These are phyloP conservation scores for Collybia sp. DNA, from an alignment of 768 basidiomycete species.

Conservation along the genomic window DNA sequence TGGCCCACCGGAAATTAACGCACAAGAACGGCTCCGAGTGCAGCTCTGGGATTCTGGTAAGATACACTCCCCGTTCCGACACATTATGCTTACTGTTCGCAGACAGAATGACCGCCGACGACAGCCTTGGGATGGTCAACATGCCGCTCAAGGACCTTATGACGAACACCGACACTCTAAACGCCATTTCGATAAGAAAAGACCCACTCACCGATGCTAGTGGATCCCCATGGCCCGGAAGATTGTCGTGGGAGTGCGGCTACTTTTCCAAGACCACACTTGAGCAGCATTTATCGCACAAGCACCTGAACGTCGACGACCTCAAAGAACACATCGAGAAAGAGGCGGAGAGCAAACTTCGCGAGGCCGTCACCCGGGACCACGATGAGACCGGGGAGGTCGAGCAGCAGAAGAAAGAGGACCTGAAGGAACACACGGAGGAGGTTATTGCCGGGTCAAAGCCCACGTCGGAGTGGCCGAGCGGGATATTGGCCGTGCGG, in stretches of 20 bases:
- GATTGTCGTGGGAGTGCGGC: slow-evolving; percentile 42
- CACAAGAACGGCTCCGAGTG: slow-evolving; percentile 56
- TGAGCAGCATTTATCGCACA: slow-evolving; percentile 27
- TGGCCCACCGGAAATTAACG: slow-evolving; percentile 59
- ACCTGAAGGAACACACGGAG: slow-evolving; percentile 28
- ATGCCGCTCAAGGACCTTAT: slow-evolving; percentile 32
- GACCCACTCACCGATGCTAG: slow-evolving; percentile 37
- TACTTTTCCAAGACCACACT: slow-evolving; percentile 47
- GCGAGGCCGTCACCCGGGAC: slow-evolving; percentile 25
- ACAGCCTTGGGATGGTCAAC: slow-evolving; percentile 45
- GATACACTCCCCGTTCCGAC: slow-evolving; percentile 1
- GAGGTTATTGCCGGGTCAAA: slow-evolving; percentile 39
- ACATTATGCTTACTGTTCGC: not conserved
- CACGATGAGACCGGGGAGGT: slow-evolving; percentile 19
- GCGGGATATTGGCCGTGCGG: slow-evolving; percentile 60
- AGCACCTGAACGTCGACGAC: slow-evolving; percentile 27
- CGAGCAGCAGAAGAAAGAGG: slow-evolving; percentile 31
- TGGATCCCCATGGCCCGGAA: slow-evolving; percentile 26
- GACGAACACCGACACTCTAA: slow-evolving; percentile 29
- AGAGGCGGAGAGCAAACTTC: slow-evolving; percentile 46
- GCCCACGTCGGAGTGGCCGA: slow-evolving; percentile 59
- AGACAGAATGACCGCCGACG: slow-evolving; percentile 43
- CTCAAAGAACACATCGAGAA: slow-evolving; percentile 31
- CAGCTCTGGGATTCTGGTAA: slow-evolving; percentile 74
- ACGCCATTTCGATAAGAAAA: slow-evolving; percentile 38